Base-by-base conservation (phyloP, 805 yeast species). In the Ogataea corticis region DNA sequence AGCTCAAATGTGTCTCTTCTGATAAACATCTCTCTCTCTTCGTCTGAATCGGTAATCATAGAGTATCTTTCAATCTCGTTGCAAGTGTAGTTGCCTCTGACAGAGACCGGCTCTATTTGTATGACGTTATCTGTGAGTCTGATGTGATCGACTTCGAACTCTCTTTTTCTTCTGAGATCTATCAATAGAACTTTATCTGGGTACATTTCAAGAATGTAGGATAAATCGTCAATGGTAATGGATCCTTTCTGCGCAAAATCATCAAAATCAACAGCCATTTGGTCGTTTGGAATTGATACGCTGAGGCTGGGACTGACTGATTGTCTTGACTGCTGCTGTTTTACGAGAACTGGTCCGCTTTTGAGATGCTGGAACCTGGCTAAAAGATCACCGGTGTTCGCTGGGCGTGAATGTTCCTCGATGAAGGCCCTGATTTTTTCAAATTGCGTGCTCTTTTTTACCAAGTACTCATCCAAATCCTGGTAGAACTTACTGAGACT, bases 71-170 rank as follows among this genome's bases (percentile, higher is more conserved):
- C 87, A n/a, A 91, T 66, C 44, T 85, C 92, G n/a, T 62, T 65
- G 55, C 86, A 87, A 0, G 77, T 70, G 57, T 79, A 77, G 9
- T 69, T 66, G 1, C 65, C 61, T 42, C 80, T 65, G 15, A 83
- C 68, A 0, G 80, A 72, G 15, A 76, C 71, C 0, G 97, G 97
- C 42, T 88, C 96, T 15, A 91, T 75, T 59, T 91, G 87, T 10
- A 87, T 73, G 7, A 85, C 63, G 43, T 85, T 78, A 11, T 69
- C 65, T 19, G 79, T 67, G 11, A 75, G 68, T 17, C 60, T 58
- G 12, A 91, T 80, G 62, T 89, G 97, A 38, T 78, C 76, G 34
- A 69, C 67, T 38, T 79, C 76, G 58, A 76, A 90, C 30, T 79
- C 82, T 15, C 69, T 70, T 32, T 83, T 70, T 14, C 83, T 69